These are phyloP conservation scores for Crataegus laevigata DNA, from an alignment of 306 rosid species.

Conservation along the genomic window DNA sequence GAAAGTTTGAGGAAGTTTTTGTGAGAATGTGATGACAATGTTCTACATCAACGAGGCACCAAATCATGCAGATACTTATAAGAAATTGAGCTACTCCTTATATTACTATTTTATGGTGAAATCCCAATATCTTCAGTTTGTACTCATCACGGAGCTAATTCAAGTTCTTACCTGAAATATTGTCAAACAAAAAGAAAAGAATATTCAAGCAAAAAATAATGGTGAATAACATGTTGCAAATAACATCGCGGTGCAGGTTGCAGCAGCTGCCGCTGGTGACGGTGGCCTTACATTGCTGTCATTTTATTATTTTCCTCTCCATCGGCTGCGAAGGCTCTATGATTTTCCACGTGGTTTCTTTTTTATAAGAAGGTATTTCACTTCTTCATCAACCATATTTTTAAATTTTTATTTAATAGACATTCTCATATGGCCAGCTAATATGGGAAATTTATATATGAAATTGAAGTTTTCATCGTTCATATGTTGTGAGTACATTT, in stretches of 20 bases:
- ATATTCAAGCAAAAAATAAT: not conserved
- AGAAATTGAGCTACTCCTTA: accelerated
- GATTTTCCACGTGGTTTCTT: not conserved
- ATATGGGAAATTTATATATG: not conserved
- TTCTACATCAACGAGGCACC: no score
- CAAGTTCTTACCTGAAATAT: not conserved
- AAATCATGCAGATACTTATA: no score
- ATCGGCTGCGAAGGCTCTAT: not conserved
- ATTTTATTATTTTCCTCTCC: not conserved
- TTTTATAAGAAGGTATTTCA: not conserved
- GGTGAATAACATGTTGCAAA: not conserved
- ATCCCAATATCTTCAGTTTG: no score
- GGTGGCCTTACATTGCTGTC: not conserved
- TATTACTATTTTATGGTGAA: no score
- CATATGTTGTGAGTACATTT: not conserved
- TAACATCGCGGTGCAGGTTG: not conserved
- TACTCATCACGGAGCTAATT: not conserved
- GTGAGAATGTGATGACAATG: no score
- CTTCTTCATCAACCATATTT: not conserved
- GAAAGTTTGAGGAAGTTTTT: no score
- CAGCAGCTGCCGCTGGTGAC: not conserved
- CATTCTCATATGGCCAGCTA: no score
- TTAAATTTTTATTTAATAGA: not conserved
- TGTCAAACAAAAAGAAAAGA: not conserved
- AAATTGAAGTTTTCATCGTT: not conserved